phyloP scores from a whole-genome alignment of 2,329 filamentous ascomycete species.

The Whalleya microplaca region DNA sequence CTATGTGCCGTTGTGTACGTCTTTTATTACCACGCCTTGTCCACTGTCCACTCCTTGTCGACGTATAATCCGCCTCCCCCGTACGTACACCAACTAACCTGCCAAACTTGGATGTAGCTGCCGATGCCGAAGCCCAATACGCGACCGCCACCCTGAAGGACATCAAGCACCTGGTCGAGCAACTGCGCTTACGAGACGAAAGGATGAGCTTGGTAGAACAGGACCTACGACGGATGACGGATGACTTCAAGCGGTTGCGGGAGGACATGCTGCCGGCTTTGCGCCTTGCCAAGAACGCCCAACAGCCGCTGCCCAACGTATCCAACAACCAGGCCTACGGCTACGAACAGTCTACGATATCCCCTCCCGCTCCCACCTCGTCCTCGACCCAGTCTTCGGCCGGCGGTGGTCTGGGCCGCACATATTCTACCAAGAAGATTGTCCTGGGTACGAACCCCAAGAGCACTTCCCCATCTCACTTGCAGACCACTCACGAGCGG shows the following conservation, averaged over 20 bases:
- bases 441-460: conserved; percentile 74
- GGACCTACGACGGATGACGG: conserved; percentile 80
- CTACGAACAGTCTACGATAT: conserved; percentile 56
- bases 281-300: conserved; percentile 87
- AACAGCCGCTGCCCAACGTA: conserved; percentile 76
- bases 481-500: conserved; percentile 70
- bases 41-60: too few relatives aligned
- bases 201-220: conserved; percentile 82
- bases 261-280: conserved; percentile 92
- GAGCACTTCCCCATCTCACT: conserved; percentile 73
- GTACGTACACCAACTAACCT: conserved; percentile 11
- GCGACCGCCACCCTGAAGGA: conserved; percentile 90
- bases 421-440: conserved; percentile 75
- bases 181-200: conserved; percentile 87
- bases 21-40: conserved; percentile 6
- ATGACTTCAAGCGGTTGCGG: conserved; percentile 85
- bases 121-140: conserved; percentile 85
- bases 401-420: conserved; percentile 67
- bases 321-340: conserved; percentile 48
- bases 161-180: conserved; percentile 86
- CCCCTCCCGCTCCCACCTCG: conserved; percentile 61
- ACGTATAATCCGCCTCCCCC: neutral
- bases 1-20: conserved; percentile 88
- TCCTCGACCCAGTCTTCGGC: conserved; percentile 55
- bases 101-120: conserved; percentile 60